Conservation (phyloP, 2,329 filamentous ascomycete genomes). For the Pseudogymnoascus verrucosus region DNA sequence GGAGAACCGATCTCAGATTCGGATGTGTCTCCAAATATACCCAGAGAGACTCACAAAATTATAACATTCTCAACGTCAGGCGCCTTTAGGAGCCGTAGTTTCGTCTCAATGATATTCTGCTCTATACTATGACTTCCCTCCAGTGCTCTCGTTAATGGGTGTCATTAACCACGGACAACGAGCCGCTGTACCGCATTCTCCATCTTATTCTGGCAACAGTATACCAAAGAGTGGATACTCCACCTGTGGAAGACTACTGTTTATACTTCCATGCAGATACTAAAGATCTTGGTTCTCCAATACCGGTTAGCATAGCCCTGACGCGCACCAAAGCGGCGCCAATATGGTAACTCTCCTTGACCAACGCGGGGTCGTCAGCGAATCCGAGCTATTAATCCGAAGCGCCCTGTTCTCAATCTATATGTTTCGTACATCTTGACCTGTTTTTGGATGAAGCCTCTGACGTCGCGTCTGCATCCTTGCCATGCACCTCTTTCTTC, state of each 20-base stretch:
- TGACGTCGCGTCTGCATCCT: not conserved
- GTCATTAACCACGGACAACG: constrained; percentile 1
- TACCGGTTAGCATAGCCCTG: constrained; percentile 1
- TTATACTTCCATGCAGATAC: not conserved
- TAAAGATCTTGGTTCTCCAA: constrained; percentile 2
- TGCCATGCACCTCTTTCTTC: not conserved
- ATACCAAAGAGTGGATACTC: not conserved
- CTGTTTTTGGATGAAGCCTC: not conserved
- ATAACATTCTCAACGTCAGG: not conserved
- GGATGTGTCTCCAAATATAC: not conserved
- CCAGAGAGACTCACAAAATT: not conserved
- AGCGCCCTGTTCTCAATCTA: not conserved
- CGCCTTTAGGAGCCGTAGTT: not conserved
- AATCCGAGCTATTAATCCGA: not conserved
- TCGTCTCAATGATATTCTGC: not conserved
- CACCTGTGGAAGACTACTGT: not conserved
- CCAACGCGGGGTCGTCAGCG: constrained; percentile 2
- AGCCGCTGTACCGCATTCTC: constrained; percentile 2
- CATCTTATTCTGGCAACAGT: not conserved
- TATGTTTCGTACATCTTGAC: not conserved
- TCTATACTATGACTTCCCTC: not conserved
- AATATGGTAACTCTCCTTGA: not conserved
- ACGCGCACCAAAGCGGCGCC: constrained; percentile 2
- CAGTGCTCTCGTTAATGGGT: not conserved
- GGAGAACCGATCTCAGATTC: not conserved